Conservation (phyloP, 495 filamentous ascomycete genomes). For the Lophiotrema nucula region DNA sequence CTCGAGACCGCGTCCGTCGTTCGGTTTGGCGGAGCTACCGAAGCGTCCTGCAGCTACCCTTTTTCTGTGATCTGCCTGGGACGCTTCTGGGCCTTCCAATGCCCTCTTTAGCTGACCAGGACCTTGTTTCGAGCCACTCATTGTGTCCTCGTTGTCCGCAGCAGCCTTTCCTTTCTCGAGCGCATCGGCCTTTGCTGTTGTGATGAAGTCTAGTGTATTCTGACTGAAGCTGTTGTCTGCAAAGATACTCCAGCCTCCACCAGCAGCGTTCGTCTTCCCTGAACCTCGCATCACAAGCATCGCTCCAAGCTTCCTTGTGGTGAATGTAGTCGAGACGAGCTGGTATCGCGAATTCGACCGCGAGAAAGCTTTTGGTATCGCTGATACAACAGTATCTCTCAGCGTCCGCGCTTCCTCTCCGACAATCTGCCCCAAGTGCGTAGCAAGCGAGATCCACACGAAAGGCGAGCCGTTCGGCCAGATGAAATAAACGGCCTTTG, state of each 20-base stretch:
- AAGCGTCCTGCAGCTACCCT: conserved; percentile 46
- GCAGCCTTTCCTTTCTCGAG: conserved; percentile 27
- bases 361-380: conserved; percentile 75
- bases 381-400: conserved; percentile 66
- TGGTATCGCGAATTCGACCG: conserved; percentile 65
- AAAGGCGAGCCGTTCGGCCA: conserved; percentile 76
- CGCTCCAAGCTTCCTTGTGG: conserved; percentile 65
- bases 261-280: conserved; percentile 63
- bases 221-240: conserved; percentile 59
- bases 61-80: conserved; percentile 12
- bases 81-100: conserved; percentile 45
- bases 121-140: conserved; percentile 33
- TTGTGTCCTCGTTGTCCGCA: conserved; percentile 38
- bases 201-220: conserved; percentile 56
- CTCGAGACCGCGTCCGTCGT: conserved; percentile 60
- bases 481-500: conserved; percentile 69
- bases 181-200: conserved; percentile 37
- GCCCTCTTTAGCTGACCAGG: conserved; percentile 35
- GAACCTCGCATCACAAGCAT: conserved; percentile 65
- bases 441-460: conserved; percentile 66
- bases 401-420: conserved; percentile 61
- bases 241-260: conserved; percentile 78
- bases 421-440: conserved; percentile 43
- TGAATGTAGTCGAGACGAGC: conserved; percentile 62
- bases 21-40: conserved; percentile 47